Conservation (phyloP, 768 basidiomycete species). For the Baorangia bicolor region DNA sequence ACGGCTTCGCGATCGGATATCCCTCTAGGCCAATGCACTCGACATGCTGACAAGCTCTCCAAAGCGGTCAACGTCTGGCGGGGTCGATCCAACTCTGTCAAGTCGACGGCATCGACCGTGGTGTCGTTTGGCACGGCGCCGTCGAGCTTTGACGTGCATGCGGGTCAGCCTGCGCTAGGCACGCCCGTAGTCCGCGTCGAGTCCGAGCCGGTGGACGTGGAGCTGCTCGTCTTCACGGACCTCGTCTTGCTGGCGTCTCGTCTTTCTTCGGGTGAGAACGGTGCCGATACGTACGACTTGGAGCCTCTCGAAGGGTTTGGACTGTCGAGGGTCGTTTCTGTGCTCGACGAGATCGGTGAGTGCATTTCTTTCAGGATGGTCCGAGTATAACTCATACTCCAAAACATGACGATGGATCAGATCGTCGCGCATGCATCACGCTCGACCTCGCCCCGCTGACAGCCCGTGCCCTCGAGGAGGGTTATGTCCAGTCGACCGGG, state of each 20-base stretch:
- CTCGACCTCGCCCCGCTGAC: constrained; percentile 54
- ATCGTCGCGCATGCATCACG: constrained; percentile 33
- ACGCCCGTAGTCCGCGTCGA: constrained; percentile 27
- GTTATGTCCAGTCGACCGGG: constrained; percentile 34
- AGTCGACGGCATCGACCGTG: constrained; percentile 26
- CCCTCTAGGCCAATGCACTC: background rate
- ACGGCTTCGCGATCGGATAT: background rate
- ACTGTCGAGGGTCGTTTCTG: constrained; percentile 46
- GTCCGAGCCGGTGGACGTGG: constrained; percentile 29
- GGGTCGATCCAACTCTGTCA: constrained; percentile 41
- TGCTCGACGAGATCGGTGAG: constrained; percentile 37
- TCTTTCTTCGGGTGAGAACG: constrained; percentile 10
- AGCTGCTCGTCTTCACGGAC: constrained; percentile 65
- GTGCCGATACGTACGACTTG: constrained; percentile 38
- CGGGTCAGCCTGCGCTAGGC: background rate
- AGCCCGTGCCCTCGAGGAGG: constrained; percentile 37
- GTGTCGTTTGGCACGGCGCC: constrained; percentile 30
- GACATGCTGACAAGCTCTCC: constrained; percentile 30
- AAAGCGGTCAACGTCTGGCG: constrained; percentile 49
- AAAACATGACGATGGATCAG: constrained; percentile 8
- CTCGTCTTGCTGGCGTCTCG: constrained; percentile 54
- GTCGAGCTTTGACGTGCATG: constrained; percentile 28
- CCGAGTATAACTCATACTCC: background rate
- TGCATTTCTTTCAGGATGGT: background rate
- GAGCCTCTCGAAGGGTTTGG: constrained; percentile 46